These are phyloP conservation scores for Trypanosoma cruzi DNA, from an alignment of 208 protist species.

Conservation along the genomic window DNA sequence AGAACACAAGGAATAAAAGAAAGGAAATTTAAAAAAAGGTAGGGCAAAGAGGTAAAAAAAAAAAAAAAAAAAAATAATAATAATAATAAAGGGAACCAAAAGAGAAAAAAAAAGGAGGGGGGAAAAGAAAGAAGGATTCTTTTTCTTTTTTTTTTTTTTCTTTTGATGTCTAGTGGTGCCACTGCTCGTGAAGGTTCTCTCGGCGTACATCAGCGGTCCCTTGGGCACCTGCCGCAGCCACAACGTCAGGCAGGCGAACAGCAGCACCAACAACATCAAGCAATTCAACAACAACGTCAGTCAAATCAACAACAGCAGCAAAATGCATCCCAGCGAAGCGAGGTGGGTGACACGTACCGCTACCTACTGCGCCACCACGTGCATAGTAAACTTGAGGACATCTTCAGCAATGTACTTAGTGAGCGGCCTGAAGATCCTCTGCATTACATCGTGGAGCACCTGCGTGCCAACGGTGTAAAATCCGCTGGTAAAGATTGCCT, in stretches of 20 bases:
- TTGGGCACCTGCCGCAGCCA: background rate
- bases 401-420: slow-evolving; percentile 51
- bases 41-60: background rate
- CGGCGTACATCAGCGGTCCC: slow-evolving; percentile 5
- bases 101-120: no score
- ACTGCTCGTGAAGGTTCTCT: background rate
- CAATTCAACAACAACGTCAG: slow-evolving; percentile 18
- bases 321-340: slow-evolving; percentile 4
- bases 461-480: slow-evolving; percentile 22
- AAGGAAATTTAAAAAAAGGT: slow-evolving; percentile 1
- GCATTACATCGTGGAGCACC: slow-evolving; percentile 38
- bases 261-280: background rate
- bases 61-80: slow-evolving; percentile 10
- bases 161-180: slow-evolving; percentile 8
- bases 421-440: slow-evolving; percentile 52
- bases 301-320: slow-evolving; percentile 16
- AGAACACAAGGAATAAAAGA: background rate
- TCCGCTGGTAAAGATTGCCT: slow-evolving; percentile 8
- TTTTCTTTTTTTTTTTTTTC: no score
- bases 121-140: no score
- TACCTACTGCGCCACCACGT: slow-evolving; percentile 24
- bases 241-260: background rate
- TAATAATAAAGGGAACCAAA: background rate
- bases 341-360: slow-evolving; percentile 13
- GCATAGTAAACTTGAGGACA: slow-evolving; percentile 38